Percentiles rank a stretch among this genome's conserved stretches.
These are phyloP conservation scores for Colletotrichum abscissum DNA, from an alignment of 2,329 filamentous ascomycete genomes.

Conservation along the genomic window DNA sequence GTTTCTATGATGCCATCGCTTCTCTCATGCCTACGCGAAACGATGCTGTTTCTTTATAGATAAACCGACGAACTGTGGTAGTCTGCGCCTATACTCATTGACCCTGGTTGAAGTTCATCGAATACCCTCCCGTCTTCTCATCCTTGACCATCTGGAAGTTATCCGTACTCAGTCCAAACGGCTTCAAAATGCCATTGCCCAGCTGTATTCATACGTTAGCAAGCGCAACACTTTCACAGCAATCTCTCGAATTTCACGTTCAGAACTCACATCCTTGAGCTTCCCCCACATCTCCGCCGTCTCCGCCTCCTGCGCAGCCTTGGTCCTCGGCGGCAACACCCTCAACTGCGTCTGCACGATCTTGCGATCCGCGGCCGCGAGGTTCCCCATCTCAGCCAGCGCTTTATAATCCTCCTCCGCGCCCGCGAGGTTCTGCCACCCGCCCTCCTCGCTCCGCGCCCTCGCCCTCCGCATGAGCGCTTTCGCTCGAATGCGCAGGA, in stretches of 20 bases:
- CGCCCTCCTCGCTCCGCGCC: conserved; percentile 75
- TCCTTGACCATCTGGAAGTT: conserved; percentile 97
- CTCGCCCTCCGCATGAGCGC: conserved; percentile 83
- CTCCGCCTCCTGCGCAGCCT: conserved; percentile 85
- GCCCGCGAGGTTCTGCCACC: conserved; percentile 83
- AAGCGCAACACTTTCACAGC: too few species aligned
- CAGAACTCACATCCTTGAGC: conserved; percentile 77
- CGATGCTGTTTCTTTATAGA: too few species aligned
- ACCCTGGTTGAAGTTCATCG: conserved; percentile 82
- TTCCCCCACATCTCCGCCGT: conserved; percentile 98
- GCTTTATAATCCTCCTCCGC: conserved; percentile 84
- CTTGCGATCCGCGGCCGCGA: conserved; percentile 74
- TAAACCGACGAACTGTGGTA: too few species aligned
- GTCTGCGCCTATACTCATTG: not conserved
- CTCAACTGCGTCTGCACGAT: conserved; percentile 75
- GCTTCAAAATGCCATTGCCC: conserved; percentile 91
- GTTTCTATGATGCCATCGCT: too few species aligned
- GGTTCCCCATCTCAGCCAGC: conserved; percentile 67
- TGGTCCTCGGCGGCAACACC: conserved; percentile 74
- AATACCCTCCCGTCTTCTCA: conserved; percentile 89
- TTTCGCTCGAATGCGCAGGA: conserved; percentile 83
- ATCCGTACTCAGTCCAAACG: conserved; percentile 92
- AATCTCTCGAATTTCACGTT: not conserved
- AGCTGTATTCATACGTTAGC: conserved; percentile 57
- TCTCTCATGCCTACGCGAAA: too few species aligned